phyloP scores from a whole-genome alignment of 1,284 basidiomycete species.

The Rhodotorula sp. region DNA sequence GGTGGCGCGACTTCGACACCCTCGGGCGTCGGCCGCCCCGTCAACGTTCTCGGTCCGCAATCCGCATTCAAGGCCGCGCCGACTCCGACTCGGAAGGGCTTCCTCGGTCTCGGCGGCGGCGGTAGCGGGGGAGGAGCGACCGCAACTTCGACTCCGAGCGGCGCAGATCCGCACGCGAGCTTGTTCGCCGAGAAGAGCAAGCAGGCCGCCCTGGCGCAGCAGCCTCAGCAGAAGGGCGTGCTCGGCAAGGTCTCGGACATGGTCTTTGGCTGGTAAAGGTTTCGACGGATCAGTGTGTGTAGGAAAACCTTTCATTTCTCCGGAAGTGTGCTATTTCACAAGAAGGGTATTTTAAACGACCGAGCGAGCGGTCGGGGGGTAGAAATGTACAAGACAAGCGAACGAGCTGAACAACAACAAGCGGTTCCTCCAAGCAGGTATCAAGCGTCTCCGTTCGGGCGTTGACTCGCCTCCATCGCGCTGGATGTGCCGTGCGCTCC shows the following conservation, averaged over 20 bases:
- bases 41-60: slow-evolving; percentile 34
- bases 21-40: slow-evolving; percentile 30
- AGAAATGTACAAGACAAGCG: neutral
- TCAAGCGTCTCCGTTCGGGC: neutral
- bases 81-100: slow-evolving; percentile 30
- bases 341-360: neutral
- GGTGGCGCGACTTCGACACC: slow-evolving; percentile 7
- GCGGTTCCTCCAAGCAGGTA: neutral
- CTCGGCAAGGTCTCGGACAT: slow-evolving; percentile 40
- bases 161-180: slow-evolving; percentile 37
- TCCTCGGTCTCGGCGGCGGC: slow-evolving; percentile 14
- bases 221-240: slow-evolving; percentile 35
- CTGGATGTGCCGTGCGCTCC: neutral
- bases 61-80: slow-evolving; percentile 38
- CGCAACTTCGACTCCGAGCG: neutral
- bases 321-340: neutral
- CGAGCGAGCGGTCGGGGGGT: neutral
- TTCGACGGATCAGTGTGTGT: too few species aligned
- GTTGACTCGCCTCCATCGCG: neutral
- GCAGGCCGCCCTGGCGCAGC: slow-evolving; percentile 33
- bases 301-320: neutral
- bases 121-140: neutral
- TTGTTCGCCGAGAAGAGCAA: slow-evolving; percentile 40
- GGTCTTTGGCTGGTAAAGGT: slow-evolving; percentile 40
- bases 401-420: neutral